Base-by-base conservation (phyloP, 495 filamentous ascomycete species). In the Xylaria castorea region DNA sequence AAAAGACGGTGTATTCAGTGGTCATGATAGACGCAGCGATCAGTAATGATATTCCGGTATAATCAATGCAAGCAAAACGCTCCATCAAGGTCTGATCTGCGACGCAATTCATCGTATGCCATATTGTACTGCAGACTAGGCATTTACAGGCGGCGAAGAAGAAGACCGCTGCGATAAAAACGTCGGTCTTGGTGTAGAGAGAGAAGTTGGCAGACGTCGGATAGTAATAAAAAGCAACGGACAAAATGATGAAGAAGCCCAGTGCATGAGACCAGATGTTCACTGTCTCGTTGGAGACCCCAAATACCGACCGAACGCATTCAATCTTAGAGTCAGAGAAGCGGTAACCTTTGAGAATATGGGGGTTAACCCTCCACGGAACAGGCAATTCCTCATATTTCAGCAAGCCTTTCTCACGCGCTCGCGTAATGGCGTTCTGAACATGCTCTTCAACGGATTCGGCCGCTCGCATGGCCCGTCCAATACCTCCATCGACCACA, bases 21-120 rank as follows among this genome's bases (percentile, higher is more conserved):
- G 96, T 97, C 89, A 98, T 95, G 82, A 99, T 98, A 53, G 94
- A 97, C 30, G 96, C 93, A 11, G 96, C 97, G 58, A 99, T 95
- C 30, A 99, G 89, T 66, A 99, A 86, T 3, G 95, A 98, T 74
- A 99, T 99, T 36, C 97, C 97, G 0, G 95, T 98, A 82, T 99
- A 99, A 79, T 99, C 96, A 55, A 99, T 95, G 80, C 96, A 99
- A 50, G 97, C 97, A 75, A 98, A 98, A 68, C 94, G 91, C 78
- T 97, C 96, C 87, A 99, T 91, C 60, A 97, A 86, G 14, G 87
- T 90, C 77, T 97, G 92, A 57, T 97, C 91, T 58, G 95, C 92
- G 69, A 98, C 97, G 73, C 92, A 92, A 85, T 92, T 97, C 93
- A 99, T 98, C 18, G 95, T 97, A 84, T 99, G 96, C 96, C 95